Conservation (phyloP, 2,329 filamentous ascomycete species). For the Sporothrix globosa region DNA sequence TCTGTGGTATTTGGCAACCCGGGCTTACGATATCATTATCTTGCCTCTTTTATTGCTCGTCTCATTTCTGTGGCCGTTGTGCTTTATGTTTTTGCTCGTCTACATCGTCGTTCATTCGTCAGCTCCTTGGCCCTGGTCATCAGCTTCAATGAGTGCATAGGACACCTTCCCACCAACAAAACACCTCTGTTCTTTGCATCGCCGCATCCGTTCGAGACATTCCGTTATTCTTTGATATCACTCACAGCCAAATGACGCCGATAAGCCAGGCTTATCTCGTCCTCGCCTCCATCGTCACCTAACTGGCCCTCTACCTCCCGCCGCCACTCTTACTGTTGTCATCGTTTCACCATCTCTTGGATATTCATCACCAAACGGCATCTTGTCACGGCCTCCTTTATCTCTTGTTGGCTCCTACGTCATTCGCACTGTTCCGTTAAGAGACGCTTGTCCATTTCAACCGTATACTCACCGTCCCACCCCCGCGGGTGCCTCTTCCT, state of each 20-base stretch:
- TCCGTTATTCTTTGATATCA: slow-evolving; percentile 35
- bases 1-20: slow-evolving; percentile 20
- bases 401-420: slow-evolving; percentile 12
- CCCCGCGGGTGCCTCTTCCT: slow-evolving; percentile 1
- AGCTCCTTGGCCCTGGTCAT: not conserved
- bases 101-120: slow-evolving; percentile 24
- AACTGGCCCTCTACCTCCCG: slow-evolving; percentile 36
- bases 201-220: slow-evolving; percentile 23
- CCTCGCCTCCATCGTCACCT: slow-evolving; percentile 58
- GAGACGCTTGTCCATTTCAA: not conserved
- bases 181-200: not conserved
- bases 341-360: not conserved
- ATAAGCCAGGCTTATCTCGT: slow-evolving; percentile 63
- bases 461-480: not conserved
- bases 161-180: slow-evolving; percentile 25
- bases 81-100: slow-evolving; percentile 12
- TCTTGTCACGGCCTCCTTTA: slow-evolving; percentile 27
- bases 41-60: slow-evolving; percentile 1
- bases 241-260: slow-evolving; percentile 55
- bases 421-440: not conserved
- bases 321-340: not conserved
- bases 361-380: slow-evolving; percentile 16
- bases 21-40: slow-evolving; percentile 32
- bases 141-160: not conserved
- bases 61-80: slow-evolving; percentile 8